phyloP scores from a whole-genome alignment of 164 flowering plant species.

The Liquidambar formosana region DNA sequence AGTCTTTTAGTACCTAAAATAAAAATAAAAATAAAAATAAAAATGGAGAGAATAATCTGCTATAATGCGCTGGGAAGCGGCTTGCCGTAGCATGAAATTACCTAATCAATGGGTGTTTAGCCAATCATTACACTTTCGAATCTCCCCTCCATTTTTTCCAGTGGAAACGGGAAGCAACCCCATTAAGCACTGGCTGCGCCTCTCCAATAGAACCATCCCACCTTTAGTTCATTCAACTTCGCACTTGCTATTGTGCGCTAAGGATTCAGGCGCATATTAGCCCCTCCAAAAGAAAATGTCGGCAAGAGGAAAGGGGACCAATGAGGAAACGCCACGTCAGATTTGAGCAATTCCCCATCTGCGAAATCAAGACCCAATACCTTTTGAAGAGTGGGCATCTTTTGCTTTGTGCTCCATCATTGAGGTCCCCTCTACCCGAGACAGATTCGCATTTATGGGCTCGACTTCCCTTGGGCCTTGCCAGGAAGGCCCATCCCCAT shows the following conservation, averaged over 20 bases:
- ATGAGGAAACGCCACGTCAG: constrained; percentile 16
- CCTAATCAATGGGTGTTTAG: not conserved
- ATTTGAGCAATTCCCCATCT: constrained; percentile 7
- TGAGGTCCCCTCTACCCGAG: constrained; percentile 7
- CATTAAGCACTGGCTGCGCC: not conserved
- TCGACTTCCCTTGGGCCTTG: not conserved
- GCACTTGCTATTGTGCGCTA: not conserved
- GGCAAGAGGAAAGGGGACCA: not conserved
- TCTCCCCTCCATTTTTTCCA: not conserved
- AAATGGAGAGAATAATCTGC: not conserved
- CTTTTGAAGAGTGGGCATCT: constrained; percentile 32
- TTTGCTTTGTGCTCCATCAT: constrained; percentile 14
- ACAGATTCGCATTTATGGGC: constrained; percentile 14
- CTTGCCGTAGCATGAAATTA: constrained; percentile 8
- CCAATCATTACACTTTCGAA: not conserved
- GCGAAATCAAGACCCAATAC: constrained; percentile 10
- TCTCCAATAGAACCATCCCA: not conserved
- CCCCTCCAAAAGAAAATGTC: not conserved
- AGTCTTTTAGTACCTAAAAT: not conserved
- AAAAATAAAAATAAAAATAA: not conserved
- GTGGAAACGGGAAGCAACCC: not conserved
- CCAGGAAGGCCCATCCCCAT: not conserved
- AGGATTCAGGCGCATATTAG: constrained; percentile 7
- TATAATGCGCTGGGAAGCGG: constrained; percentile 20
- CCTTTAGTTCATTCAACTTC: not conserved